Evolutionary conservation across 2,329 filamentous ascomycete species (phyloP).

Genomic region (Arthrobotrys entomopaga): DNA sequence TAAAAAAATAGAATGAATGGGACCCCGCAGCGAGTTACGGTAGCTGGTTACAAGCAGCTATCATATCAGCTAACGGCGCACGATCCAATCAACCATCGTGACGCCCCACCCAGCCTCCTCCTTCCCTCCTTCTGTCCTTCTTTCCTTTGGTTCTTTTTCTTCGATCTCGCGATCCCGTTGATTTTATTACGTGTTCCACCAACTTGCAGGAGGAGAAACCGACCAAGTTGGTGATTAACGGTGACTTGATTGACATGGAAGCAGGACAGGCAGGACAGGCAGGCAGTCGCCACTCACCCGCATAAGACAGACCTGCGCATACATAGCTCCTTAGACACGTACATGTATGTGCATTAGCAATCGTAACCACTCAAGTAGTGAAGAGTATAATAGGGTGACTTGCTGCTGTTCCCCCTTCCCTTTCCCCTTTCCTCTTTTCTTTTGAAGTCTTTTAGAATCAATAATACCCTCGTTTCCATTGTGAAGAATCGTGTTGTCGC

Average conservation of each 20-base stretch:
- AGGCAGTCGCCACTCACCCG: too few relatives aligned
- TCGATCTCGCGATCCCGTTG: too few relatives aligned
- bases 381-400: background rate
- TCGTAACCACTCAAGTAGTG: background rate
- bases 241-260: too few relatives aligned
- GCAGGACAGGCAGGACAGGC: too few relatives aligned
- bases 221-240: too few relatives aligned
- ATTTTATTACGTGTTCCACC: background rate
- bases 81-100: too few relatives aligned
- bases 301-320: too few relatives aligned
- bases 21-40: slow-evolving; percentile 9
- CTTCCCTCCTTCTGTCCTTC: background rate
- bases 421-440: background rate
- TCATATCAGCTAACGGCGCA: background rate
- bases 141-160: slow-evolving; percentile 16
- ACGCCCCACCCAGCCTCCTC: slow-evolving; percentile 35
- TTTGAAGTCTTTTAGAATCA: background rate
- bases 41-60: slow-evolving; percentile 2
- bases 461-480: background rate
- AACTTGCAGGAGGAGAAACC: too few relatives aligned
- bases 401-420: background rate
- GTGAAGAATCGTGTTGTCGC: too few relatives aligned
- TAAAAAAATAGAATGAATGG: slow-evolving; percentile 2
- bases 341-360: background rate
- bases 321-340: background rate